These are phyloP conservation scores for Crithidia sp. DNA, from an alignment of 208 protist genomes.

Conservation along the genomic window DNA sequence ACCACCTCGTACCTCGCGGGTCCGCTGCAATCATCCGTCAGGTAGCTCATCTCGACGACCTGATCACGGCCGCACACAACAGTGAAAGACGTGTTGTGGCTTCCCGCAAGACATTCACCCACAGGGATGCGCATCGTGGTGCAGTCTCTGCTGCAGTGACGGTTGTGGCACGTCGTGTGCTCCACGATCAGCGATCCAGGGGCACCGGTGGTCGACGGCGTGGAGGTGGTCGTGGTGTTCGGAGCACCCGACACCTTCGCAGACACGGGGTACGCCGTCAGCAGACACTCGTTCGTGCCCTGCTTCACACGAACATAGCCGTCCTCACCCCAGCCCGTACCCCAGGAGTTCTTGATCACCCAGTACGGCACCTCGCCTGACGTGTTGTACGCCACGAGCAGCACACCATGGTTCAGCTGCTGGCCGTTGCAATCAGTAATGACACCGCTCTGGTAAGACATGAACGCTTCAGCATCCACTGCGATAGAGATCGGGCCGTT, in stretches of 20 bases:
- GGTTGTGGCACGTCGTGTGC: slow-evolving; percentile 27
- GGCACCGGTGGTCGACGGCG: slow-evolving; percentile 15
- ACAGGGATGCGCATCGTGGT: slow-evolving; percentile 2
- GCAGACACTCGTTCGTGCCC: slow-evolving; percentile 54
- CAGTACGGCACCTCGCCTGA: slow-evolving; percentile 63
- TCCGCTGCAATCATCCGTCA: slow-evolving; percentile 36
- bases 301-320: slow-evolving; percentile 75
- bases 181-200: slow-evolving; percentile 20
- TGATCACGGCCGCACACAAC: slow-evolving; percentile 42
- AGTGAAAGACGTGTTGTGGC: slow-evolving; percentile 9
- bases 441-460: slow-evolving; percentile 64
- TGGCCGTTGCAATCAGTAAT: slow-evolving; percentile 51
- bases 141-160: slow-evolving; percentile 23
- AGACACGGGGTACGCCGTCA: slow-evolving; percentile 39
- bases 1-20: neutral
- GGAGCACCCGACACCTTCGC: slow-evolving; percentile 6
- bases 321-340: slow-evolving; percentile 62
- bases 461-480: slow-evolving; percentile 80
- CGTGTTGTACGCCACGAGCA: slow-evolving; percentile 78
- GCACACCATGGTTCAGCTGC: slow-evolving; percentile 68
- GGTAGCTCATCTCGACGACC: slow-evolving; percentile 36
- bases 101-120: slow-evolving; percentile 6
- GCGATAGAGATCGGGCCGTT: slow-evolving; percentile 85
- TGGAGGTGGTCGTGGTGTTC: slow-evolving; percentile 7
- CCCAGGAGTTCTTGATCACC: slow-evolving; percentile 92